These are phyloP conservation scores for Camellia japonica DNA, from an alignment of 148 eudicot species.

Conservation along the genomic window DNA sequence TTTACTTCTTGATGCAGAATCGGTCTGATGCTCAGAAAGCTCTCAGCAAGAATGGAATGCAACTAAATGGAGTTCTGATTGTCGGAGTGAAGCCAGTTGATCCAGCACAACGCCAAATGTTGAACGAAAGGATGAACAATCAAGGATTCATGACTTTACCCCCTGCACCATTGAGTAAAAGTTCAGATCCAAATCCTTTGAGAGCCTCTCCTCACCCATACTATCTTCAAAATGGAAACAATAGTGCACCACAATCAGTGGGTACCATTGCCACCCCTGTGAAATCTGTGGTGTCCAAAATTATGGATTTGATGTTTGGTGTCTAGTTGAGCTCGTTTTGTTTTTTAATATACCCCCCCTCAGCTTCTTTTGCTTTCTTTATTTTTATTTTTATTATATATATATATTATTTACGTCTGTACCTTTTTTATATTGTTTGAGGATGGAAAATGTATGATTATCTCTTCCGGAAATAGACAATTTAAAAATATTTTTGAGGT, in stretches of 20 bases:
- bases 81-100: constrained; percentile 91
- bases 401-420: too few relatives aligned
- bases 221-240: constrained; percentile 62
- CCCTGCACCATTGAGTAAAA: constrained; percentile 39
- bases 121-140: constrained; percentile 64
- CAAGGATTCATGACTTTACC: constrained; percentile 85
- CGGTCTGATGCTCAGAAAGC: constrained; percentile 87
- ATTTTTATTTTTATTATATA: too few relatives aligned
- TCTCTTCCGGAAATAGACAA: not conserved
- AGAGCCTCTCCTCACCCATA: constrained; percentile 40
- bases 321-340: constrained; percentile 36
- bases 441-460: not conserved
- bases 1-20: constrained; percentile 42
- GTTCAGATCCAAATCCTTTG: constrained; percentile 38
- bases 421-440: too few relatives aligned
- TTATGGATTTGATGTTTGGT: constrained; percentile 88
- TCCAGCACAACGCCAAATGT: constrained; percentile 65
- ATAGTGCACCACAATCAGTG: constrained; percentile 43
- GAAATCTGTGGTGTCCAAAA: constrained; percentile 69
- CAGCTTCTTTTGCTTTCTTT: not conserved
- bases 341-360: not conserved
- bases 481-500: not conserved
- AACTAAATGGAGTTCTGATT: constrained; percentile 76
- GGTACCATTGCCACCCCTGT: constrained; percentile 83
- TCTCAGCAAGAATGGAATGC: constrained; percentile 81